Conservation (phyloP, 176 grass and related monocot genomes). For the Oryza glaberrima region DNA sequence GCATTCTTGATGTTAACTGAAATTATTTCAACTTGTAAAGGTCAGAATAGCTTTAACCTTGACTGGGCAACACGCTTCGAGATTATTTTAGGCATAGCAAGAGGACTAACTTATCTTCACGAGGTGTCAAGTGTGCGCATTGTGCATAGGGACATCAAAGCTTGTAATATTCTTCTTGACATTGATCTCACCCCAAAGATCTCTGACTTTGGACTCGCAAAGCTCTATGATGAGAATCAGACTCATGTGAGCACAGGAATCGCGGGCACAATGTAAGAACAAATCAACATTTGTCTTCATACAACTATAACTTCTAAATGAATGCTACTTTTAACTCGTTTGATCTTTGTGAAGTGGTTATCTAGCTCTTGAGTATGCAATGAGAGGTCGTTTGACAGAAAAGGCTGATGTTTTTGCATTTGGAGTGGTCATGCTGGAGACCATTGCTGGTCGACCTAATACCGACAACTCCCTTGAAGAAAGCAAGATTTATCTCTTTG, state of each 20-base stretch:
- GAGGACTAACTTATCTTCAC: slow-evolving; percentile 64
- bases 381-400: slow-evolving; percentile 69
- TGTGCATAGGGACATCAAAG: slow-evolving; percentile 82
- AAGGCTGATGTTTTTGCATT: slow-evolving; percentile 70
- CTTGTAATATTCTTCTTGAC: slow-evolving; percentile 68
- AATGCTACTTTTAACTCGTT: not conserved
- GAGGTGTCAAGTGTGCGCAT: slow-evolving; percentile 66
- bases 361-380: slow-evolving; percentile 73
- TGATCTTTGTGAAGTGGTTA: slow-evolving; percentile 20
- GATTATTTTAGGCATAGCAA: slow-evolving; percentile 60
- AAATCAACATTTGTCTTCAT: too few relatives aligned
- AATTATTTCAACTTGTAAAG: slow-evolving; percentile 23
- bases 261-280: slow-evolving; percentile 66
- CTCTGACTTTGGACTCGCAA: slow-evolving; percentile 74
- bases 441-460: slow-evolving; percentile 52
- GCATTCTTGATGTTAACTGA: not conserved
- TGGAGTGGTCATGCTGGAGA: slow-evolving; percentile 55
- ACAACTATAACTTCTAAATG: too few relatives aligned
- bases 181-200: slow-evolving; percentile 57
- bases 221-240: slow-evolving; percentile 60
- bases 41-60: slow-evolving; percentile 36
- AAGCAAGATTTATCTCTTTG: slow-evolving; percentile 55
- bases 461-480: slow-evolving; percentile 32
- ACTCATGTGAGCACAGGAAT: slow-evolving; percentile 58
- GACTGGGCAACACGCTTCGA: slow-evolving; percentile 61